phyloP scores from a whole-genome alignment of 352 stramenopile genomes.

The Pythium phragmitis region DNA sequence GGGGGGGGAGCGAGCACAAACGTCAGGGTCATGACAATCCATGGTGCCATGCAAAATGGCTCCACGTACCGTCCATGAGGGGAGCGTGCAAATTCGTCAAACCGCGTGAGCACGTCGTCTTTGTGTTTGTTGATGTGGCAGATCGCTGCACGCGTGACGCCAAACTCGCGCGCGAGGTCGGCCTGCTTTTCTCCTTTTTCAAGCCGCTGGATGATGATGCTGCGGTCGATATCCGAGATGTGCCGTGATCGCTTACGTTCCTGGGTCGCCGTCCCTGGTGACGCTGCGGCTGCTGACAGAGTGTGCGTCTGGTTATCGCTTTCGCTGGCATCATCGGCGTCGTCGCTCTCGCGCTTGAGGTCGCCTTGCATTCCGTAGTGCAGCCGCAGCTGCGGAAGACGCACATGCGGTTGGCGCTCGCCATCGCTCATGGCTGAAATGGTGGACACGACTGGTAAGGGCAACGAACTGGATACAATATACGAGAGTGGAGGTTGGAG shows the following conservation, averaged over 20 bases:
- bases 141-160: conserved; percentile 64
- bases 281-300: neutral
- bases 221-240: conserved; percentile 25
- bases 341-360: conserved; percentile 3
- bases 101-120: conserved; percentile 46
- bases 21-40: neutral
- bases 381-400: conserved; percentile 12
- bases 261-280: neutral
- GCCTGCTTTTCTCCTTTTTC: conserved; percentile 67
- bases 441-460: neutral
- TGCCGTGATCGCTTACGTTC: conserved; percentile 20
- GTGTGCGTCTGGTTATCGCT: neutral
- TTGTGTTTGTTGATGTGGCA: conserved; percentile 82
- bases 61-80: conserved; percentile 14
- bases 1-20: neutral
- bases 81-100: conserved; percentile 24
- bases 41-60: neutral
- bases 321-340: conserved; percentile 1
- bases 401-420: conserved; percentile 5
- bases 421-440: conserved; percentile 6
- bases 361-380: neutral
- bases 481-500: too few relatives aligned
- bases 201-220: conserved; percentile 54
- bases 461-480: too few relatives aligned
- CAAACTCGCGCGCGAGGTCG: conserved; percentile 58